Evolutionary conservation across 306 rosid genomes (phyloP).

Genomic region (Fragaria vesca): DNA sequence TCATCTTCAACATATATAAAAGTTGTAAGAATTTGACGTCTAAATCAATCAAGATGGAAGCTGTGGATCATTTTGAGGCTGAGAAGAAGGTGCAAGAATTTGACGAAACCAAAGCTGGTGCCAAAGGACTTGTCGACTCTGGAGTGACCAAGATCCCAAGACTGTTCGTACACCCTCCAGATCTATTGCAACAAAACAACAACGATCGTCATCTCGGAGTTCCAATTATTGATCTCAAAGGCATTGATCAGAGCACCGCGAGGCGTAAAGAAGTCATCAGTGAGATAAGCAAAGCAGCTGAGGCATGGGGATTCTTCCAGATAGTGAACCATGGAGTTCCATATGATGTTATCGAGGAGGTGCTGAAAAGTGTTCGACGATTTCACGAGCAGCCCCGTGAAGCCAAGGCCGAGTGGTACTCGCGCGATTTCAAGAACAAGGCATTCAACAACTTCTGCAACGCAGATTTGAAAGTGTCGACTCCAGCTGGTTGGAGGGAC

Average conservation of each 20-base stretch:
- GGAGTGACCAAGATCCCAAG: conserved; percentile 47
- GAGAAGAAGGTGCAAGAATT: conserved; percentile 46
- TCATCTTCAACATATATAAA: neutral
- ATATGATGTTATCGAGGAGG: conserved; percentile 23
- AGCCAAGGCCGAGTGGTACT: conserved; percentile 41
- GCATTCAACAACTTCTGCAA: conserved; percentile 42
- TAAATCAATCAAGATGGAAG: neutral
- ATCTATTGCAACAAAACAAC: conserved; percentile 14
- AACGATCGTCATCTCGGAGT: conserved; percentile 7
- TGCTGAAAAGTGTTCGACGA: conserved; percentile 31
- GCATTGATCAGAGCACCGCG: conserved; percentile 10
- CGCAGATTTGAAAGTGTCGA: conserved; percentile 33
- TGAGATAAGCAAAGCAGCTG: conserved; percentile 42
- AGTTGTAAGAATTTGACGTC: neutral
- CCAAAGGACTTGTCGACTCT: neutral
- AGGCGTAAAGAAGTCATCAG: conserved; percentile 22
- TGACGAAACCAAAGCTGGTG: conserved; percentile 1
- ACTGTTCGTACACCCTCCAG: conserved; percentile 56
- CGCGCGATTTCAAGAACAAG: conserved; percentile 18
- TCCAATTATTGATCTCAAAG: conserved; percentile 50
- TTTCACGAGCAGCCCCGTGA: conserved; percentile 56
- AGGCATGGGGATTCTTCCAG: conserved; percentile 58
- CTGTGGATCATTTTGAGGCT: conserved; percentile 25
- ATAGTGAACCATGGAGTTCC: conserved; percentile 53
- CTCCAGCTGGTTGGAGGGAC: conserved; percentile 33